phyloP scores from a whole-genome alignment of 352 stramenopile genomes.

The Pythium phragmiticola region DNA sequence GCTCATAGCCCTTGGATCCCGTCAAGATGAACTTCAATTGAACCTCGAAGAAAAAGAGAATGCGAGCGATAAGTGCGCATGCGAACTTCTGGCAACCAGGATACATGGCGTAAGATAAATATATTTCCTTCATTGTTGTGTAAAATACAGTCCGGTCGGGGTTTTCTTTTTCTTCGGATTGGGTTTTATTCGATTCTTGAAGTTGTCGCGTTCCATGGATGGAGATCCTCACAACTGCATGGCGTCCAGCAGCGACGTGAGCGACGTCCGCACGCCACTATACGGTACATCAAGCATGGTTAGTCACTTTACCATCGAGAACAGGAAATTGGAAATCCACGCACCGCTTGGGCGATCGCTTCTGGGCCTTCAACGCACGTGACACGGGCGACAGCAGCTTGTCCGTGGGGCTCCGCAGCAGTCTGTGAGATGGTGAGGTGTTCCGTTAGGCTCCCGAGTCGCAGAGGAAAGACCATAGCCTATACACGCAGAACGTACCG shows the following conservation, averaged over 20 bases:
- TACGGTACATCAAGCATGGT: neutral
- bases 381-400: slow-evolving; percentile 65
- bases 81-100: slow-evolving; percentile 16
- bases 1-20: slow-evolving; percentile 41
- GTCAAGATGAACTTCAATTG: slow-evolving; percentile 12
- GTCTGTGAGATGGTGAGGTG: slow-evolving; percentile 23
- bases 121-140: slow-evolving; percentile 2
- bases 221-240: slow-evolving; percentile 8
- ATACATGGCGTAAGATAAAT: slow-evolving; percentile 18
- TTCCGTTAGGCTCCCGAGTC: too few species aligned
- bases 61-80: slow-evolving; percentile 7
- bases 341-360: slow-evolving; percentile 23
- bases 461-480: too few species aligned
- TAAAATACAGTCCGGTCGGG: slow-evolving; percentile 4
- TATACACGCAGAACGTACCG: slow-evolving; percentile 1
- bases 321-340: neutral
- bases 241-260: slow-evolving; percentile 20
- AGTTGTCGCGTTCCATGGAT: slow-evolving; percentile 10
- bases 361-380: slow-evolving; percentile 37
- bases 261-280: slow-evolving; percentile 22
- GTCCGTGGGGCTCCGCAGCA: slow-evolving; percentile 65
- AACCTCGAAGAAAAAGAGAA: slow-evolving; percentile 2
- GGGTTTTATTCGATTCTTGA: slow-evolving; percentile 13
- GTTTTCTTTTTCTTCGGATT: slow-evolving; percentile 1
- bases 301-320: neutral